phyloP scores from a whole-genome alignment of 2,329 filamentous ascomycete species.

The Pezicula neosporulosa region DNA sequence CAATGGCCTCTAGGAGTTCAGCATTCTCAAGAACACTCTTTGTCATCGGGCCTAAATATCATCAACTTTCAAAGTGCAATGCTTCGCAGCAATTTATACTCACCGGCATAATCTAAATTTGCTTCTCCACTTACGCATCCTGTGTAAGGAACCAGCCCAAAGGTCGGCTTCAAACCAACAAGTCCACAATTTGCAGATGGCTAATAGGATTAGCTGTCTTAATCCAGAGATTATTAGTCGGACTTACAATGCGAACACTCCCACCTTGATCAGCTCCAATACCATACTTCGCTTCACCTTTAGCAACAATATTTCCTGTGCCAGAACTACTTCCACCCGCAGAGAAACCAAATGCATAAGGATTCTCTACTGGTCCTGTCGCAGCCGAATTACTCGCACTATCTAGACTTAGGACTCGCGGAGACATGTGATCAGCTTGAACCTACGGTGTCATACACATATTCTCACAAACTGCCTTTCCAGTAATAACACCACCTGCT shows the following conservation, averaged over 20 bases:
- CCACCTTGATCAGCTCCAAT: constrained; percentile 34
- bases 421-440: too few species aligned
- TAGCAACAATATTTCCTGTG: constrained; percentile 41
- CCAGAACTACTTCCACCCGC: constrained; percentile 48
- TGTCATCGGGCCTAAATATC: constrained; percentile 35
- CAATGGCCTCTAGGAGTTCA: constrained; percentile 38
- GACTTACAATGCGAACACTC: not conserved
- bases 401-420: constrained; percentile 38
- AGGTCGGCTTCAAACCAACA: constrained; percentile 20
- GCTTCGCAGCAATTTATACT: too few species aligned
- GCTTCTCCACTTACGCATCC: constrained; percentile 43
- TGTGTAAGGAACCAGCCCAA: constrained; percentile 20
- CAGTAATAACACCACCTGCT: constrained; percentile 45
- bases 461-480: constrained; percentile 52
- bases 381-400: constrained; percentile 44
- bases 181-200: constrained; percentile 51
- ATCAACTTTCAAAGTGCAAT: too few species aligned
- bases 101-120: constrained; percentile 43
- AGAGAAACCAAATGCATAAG: constrained; percentile 40
- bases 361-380: constrained; percentile 44
- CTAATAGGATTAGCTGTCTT: constrained; percentile 71
- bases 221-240: constrained; percentile 55
- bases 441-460: too few species aligned
- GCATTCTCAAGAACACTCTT: constrained; percentile 37
- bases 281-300: constrained; percentile 44